phyloP scores from a whole-genome alignment of 495 filamentous ascomycete genomes.

The Penicillium coprophilum region DNA sequence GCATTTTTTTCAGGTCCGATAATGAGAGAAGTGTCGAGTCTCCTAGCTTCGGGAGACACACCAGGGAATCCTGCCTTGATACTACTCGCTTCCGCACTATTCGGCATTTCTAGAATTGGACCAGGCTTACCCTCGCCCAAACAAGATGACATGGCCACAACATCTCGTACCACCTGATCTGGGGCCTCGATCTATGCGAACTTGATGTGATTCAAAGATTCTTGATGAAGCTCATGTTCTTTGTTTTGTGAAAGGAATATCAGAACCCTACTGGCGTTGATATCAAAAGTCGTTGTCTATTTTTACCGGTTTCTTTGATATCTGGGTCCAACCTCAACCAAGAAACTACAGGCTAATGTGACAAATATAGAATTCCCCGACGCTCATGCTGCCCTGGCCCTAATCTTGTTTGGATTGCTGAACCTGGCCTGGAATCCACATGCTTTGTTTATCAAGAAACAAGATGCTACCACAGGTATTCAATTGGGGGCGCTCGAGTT shows the following conservation, averaged over 20 bases:
- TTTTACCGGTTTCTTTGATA: not conserved
- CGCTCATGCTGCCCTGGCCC: not conserved
- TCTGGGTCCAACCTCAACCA: not conserved
- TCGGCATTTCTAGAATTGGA: not conserved
- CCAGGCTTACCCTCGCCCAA: not conserved
- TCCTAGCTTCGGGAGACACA: not conserved
- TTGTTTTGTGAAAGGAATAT: not conserved
- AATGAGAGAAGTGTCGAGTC: not conserved
- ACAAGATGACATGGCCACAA: not conserved
- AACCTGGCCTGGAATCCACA: not conserved
- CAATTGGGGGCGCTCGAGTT: not conserved
- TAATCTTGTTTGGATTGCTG: not conserved
- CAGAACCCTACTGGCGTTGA: not conserved
- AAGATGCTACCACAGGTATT: not conserved
- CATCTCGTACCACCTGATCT: not conserved
- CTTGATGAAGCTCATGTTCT: not conserved
- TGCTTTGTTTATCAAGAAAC: slow-evolving; percentile 3
- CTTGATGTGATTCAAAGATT: not conserved
- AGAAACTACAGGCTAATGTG: not conserved
- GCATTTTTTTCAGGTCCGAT: not conserved
- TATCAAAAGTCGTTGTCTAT: not conserved
- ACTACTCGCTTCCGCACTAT: not conserved
- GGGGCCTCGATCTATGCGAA: not conserved
- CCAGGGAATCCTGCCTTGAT: too few relatives aligned
- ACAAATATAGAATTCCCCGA: slow-evolving; percentile 1